Evolutionary conservation across 1,139 yeast genomes (phyloP).

Genomic region (Candida sojae): DNA sequence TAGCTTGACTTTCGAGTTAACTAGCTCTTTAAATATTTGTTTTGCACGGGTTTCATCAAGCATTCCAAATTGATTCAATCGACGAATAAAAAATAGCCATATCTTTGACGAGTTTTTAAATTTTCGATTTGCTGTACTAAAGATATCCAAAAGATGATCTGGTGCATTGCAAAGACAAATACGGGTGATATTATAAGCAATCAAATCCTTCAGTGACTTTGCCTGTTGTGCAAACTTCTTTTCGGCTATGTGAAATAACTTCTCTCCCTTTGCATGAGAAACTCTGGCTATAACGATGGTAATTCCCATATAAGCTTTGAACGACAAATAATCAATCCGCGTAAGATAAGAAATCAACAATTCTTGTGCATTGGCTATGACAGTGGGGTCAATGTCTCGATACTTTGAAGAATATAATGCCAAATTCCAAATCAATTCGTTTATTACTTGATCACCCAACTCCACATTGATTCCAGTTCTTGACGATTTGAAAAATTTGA

Average conservation of each 20-base stretch:
- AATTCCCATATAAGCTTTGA: conserved; percentile 43
- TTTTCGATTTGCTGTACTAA: conserved; percentile 28
- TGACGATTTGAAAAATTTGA: conserved; percentile 16
- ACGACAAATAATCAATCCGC: conserved; percentile 17
- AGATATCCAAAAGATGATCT: conserved; percentile 32
- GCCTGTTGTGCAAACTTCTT: conserved; percentile 18
- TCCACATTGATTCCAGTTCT: conserved; percentile 15
- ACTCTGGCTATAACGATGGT: conserved; percentile 30
- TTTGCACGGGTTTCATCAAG: conserved; percentile 31
- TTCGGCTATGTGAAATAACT: conserved; percentile 31
- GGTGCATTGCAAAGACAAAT: conserved; percentile 31
- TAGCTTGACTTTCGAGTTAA: conserved; percentile 24
- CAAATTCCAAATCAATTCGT: conserved; percentile 26
- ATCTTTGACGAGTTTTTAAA: conserved; percentile 27
- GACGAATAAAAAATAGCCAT: conserved; percentile 40
- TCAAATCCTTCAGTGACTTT: conserved; percentile 18
- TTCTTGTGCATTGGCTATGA: conserved; percentile 28
- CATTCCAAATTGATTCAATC: conserved; percentile 34
- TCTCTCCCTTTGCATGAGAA: conserved; percentile 27
- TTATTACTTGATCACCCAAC: conserved; percentile 19
- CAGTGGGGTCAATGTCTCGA: conserved; percentile 1
- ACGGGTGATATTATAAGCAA: conserved; percentile 27
- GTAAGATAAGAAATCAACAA: conserved; percentile 22
- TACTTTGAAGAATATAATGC: conserved; percentile 18
- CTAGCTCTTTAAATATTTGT: conserved; percentile 27